Evolutionary conservation across 139 green algal genomes (phyloP), one percentile per base, ranked within the genome.

Genomic region (Zygnema circumcarinatum): DNA sequence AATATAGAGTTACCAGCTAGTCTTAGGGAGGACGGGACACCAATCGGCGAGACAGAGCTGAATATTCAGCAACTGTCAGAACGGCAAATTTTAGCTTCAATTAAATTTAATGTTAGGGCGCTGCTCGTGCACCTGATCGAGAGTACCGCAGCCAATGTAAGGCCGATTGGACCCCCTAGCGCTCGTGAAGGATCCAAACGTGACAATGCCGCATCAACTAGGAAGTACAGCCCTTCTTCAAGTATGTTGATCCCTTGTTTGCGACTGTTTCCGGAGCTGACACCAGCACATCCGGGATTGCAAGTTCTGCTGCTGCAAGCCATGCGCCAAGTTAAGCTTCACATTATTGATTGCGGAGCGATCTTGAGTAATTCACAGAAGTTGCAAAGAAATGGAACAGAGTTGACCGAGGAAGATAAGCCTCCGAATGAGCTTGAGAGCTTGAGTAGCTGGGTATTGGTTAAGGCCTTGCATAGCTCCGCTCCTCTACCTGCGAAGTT

Each of bases 301-400:
- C 11, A 78, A 16, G 35, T 78, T 39, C 16, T 41, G 69, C 69
- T 78, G 11, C 16, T 78, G 16, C 69, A 78, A 16, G 69, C 69
- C 69, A 41, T 78, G 69, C 69, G 69, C 69, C 69, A 78, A 41
- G 11, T 78, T 3, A 78, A 11, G 11, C 3, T 62, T 62, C 16
- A 62, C 47, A 62, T 7, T 25, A 62, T 16, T 16, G 47, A 16
- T 25, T 25, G 16, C 7, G 47, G 47, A 62, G 16, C 7, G 47
- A 62, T 62, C 7, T 7, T 16, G 7, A 16, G 7, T 62, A 62
- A 7, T 16, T 25, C 47, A 7, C 7, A 62, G 16, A 62, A 62
- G 47, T 62, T 62, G 47, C n/a, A n/a, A n/a, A n/a, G n/a, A n/a
- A n/a, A n/a, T n/a, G n/a, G n/a, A n/a, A 62, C 16, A 16, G 47